These are phyloP conservation scores for Trichophyton verrucosum DNA, from an alignment of 2,329 filamentous ascomycete species.

Conservation along the genomic window DNA sequence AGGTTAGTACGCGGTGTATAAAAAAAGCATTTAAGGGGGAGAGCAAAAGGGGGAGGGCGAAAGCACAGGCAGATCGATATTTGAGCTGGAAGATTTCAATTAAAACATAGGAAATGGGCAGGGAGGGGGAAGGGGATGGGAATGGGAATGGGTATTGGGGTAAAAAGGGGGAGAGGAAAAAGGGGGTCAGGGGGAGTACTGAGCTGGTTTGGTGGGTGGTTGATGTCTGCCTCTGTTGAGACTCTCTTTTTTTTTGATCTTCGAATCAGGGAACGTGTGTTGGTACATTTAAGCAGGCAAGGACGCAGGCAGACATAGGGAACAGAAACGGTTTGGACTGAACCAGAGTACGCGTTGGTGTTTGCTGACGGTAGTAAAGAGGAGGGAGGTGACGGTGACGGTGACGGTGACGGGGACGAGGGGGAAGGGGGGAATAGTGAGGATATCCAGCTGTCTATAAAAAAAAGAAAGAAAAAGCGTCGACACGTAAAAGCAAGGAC, in stretches of 20 bases:
- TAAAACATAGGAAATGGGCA: background rate
- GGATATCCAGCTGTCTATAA: background rate
- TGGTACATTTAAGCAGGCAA: background rate
- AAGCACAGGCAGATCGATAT: background rate
- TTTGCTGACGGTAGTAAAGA: too few relatives aligned
- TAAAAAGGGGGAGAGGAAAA: too few relatives aligned
- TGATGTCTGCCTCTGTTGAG: background rate
- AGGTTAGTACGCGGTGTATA: background rate
- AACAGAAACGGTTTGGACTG: background rate
- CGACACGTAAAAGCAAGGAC: background rate
- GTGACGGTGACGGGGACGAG: background rate
- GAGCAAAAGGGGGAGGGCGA: background rate
- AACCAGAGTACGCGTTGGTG: background rate
- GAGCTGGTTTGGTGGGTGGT: background rate
- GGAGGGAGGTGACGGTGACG: too few relatives aligned
- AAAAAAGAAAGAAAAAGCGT: background rate
- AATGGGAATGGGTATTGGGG: too few relatives aligned
- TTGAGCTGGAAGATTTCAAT: background rate
- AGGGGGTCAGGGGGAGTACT: background rate
- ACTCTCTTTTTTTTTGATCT: background rate
- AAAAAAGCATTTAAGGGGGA: background rate
- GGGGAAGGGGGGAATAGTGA: background rate
- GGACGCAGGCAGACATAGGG: background rate
- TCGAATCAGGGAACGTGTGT: background rate
- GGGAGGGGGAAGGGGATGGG: background rate